Evolutionary conservation across 2,329 filamentous ascomycete genomes (phyloP).

Genomic region (Eutypella sp.): DNA sequence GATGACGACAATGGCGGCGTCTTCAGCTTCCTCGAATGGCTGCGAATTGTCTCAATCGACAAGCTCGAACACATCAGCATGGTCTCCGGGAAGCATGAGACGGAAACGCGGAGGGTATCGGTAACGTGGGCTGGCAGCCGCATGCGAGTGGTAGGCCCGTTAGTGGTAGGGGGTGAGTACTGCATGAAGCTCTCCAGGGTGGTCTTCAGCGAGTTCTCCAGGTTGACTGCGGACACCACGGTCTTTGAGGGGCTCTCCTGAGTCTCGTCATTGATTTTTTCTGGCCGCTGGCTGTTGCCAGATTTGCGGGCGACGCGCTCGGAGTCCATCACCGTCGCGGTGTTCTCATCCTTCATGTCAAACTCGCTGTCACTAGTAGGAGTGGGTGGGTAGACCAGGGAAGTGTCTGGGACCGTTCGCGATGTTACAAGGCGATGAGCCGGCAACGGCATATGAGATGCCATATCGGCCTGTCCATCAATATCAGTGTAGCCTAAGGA

Average conservation of each 20-base stretch:
- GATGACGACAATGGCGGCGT: conserved; percentile 9
- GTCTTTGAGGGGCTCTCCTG: conserved; percentile 8
- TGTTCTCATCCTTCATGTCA: not conserved
- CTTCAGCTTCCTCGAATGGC: conserved; percentile 48
- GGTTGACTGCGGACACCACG: conserved; percentile 12
- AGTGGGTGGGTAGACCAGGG: not conserved
- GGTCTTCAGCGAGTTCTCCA: conserved; percentile 21
- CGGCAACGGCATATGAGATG: not conserved
- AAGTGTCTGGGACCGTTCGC: not conserved
- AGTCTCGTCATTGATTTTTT: conserved; percentile 1
- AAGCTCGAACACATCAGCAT: conserved; percentile 52
- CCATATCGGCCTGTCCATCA: conserved; percentile 12
- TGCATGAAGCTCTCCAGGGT: conserved; percentile 21
- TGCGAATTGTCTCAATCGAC: conserved; percentile 53
- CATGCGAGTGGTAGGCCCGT: conserved; percentile 32
- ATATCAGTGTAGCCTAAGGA: conserved; percentile 17
- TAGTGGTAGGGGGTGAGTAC: conserved; percentile 13
- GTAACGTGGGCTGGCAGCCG: conserved; percentile 49
- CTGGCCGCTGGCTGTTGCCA: not conserved
- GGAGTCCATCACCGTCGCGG: not conserved
- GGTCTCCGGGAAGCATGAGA: conserved; percentile 54
- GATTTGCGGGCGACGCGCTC: not conserved
- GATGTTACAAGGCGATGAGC: not conserved
- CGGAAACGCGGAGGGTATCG: conserved; percentile 49
- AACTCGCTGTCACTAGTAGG: not conserved